Base-by-base conservation (phyloP, 768 basidiomycete species). In the Pleurotus tuber-regium region DNA sequence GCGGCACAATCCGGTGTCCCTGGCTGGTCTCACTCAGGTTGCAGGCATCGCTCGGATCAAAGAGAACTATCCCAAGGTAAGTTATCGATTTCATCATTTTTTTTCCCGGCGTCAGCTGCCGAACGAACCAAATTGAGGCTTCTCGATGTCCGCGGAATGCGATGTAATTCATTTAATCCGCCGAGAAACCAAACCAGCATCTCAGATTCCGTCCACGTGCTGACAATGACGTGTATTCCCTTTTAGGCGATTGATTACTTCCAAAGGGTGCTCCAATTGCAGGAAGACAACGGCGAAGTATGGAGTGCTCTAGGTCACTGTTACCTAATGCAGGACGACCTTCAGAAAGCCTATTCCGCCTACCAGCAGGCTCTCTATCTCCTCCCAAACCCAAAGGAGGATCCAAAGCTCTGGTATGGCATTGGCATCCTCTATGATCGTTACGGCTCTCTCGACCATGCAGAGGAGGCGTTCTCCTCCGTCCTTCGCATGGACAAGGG, bases 391-490 rank as follows among this genome's bases (percentile, higher is more conserved):
- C 96, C 96, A 12, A 97, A 97, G 79, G 86, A 98, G 80, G 97
- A 99, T 68, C 95, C 96, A 3, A 98, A 98, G 65, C 77, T 99
- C 7, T 99, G 97, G 97, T 99, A 98, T 65, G 97, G 97, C 29
- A 98, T 99, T 64, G 97, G 97, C 28, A 98, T 98, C 52, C 84
- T 98, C 28, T 98, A 99, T 62, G 97, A 99, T 75, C 87, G 97
- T 25, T 99, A 98, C 61, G 97, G 97, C 12, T 95, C 92, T 47
- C 78, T 99, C 65, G 96, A 99, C 70, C 97, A 98, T 60, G 97
- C 97, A 58, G 97, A 99, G 70, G 97, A 98, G 66, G 97, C 97
- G 0, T 99, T 99, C 61, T 86, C 92, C 0, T 94, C 91, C 10
- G 96, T 98, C 21, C 82, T 99, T 35, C 79, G 88, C 57, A 98